Conservation (phyloP, 1,284 basidiomycete genomes). For the Athelia psychrophila region DNA sequence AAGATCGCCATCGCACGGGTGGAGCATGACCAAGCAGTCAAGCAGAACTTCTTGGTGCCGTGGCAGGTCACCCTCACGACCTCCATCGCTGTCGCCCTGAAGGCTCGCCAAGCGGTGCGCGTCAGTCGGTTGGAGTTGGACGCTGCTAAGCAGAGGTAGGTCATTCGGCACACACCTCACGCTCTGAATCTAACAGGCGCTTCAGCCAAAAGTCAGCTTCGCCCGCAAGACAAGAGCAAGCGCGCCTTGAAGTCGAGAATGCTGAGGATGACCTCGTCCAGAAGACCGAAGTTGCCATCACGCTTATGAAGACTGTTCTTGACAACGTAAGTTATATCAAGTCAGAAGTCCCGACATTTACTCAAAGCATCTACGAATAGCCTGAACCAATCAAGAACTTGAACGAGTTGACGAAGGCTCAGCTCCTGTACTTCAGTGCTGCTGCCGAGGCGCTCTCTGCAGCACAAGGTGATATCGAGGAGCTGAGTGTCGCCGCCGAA, state of each 20-base stretch:
- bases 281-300: conserved; percentile 97
- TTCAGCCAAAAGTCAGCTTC: conserved; percentile 72
- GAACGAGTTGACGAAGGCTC: conserved; percentile 89
- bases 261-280: conserved; percentile 96
- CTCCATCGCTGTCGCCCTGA: conserved; percentile 84
- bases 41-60: conserved; percentile 78
- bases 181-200: background rate
- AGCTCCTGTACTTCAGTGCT: conserved; percentile 80
- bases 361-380: conserved; percentile 34
- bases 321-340: conserved; percentile 71
- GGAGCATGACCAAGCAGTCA: conserved; percentile 78
- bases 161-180: conserved; percentile 2
- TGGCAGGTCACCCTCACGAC: conserved; percentile 88
- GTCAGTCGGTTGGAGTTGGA: conserved; percentile 79
- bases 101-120: conserved; percentile 86
- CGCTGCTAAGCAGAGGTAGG: conserved; percentile 62
- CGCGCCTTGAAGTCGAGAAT: conserved; percentile 87
- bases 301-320: conserved; percentile 95
- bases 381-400: conserved; percentile 95
- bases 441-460: conserved; percentile 83
- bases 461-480: conserved; percentile 88
- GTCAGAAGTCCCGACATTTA: conserved; percentile 1
- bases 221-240: conserved; percentile 83
- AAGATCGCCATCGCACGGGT: conserved; percentile 85
- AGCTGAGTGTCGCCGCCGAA: conserved; percentile 86